Evolutionary conservation across 2,329 filamentous ascomycete species (phyloP).

Genomic region (Davidsoniella neocaledoniae): DNA sequence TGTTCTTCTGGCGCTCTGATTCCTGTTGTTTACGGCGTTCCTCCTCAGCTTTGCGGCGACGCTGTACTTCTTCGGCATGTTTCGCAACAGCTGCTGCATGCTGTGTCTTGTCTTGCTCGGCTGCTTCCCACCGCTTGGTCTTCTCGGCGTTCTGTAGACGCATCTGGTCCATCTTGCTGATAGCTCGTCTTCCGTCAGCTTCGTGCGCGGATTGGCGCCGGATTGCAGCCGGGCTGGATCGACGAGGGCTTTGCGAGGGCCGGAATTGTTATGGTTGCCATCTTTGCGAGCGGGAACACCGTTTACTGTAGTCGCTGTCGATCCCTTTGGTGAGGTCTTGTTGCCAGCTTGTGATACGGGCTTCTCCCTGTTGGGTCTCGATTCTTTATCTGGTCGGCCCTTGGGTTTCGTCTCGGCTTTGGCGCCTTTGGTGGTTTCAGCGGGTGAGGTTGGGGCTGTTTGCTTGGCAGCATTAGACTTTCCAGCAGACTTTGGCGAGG

Average conservation of each 20-base stretch:
- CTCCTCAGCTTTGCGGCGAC: constrained; percentile 33
- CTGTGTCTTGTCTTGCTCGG: constrained; percentile 37
- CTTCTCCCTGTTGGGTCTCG: neutral
- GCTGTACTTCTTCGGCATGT: constrained; percentile 37
- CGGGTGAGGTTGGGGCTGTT: neutral
- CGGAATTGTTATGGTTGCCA: neutral
- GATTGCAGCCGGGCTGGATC: constrained; percentile 30
- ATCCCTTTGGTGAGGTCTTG: neutral
- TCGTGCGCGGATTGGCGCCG: constrained; percentile 41
- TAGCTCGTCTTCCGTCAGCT: constrained; percentile 42
- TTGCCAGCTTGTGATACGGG: neutral
- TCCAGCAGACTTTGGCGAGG: too few species aligned
- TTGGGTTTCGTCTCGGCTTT: neutral
- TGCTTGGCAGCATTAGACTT: neutral
- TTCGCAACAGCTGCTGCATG: constrained; percentile 38
- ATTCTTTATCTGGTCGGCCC: neutral
- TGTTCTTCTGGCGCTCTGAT: constrained; percentile 38
- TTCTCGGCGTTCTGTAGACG: constrained; percentile 41
- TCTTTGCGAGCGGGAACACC: neutral
- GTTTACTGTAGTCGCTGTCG: neutral
- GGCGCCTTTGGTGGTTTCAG: neutral
- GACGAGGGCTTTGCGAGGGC: constrained; percentile 7
- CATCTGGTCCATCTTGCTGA: constrained; percentile 45
- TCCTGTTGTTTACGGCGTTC: constrained; percentile 36
- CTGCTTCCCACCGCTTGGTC: constrained; percentile 40